phyloP scores from a whole-genome alignment of 1,284 basidiomycete species.

The Malassezia slooffiae region DNA sequence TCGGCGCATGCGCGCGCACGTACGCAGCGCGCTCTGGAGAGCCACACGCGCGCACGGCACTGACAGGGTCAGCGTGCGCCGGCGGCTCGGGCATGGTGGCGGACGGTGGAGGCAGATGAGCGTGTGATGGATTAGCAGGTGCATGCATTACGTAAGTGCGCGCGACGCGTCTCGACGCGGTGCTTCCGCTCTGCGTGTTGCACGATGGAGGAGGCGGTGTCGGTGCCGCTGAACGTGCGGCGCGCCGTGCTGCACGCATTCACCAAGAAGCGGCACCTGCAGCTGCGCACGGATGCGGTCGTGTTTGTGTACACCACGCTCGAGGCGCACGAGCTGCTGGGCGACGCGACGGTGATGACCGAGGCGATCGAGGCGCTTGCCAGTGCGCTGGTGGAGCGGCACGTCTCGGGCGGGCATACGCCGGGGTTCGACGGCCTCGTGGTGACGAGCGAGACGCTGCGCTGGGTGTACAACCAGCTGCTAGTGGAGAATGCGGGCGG shows the following conservation, averaged over 20 bases:
- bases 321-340: slow-evolving; percentile 30
- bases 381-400: slow-evolving; percentile 30
- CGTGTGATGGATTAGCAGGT: too few relatives aligned
- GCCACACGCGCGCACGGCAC: too few relatives aligned
- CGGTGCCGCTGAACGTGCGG: slow-evolving; percentile 34
- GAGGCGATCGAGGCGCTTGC: slow-evolving; percentile 44
- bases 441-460: slow-evolving; percentile 31
- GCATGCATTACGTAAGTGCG: too few relatives aligned
- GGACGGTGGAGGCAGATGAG: too few relatives aligned
- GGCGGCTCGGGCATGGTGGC: too few relatives aligned
- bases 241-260: slow-evolving; percentile 33
- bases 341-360: slow-evolving; percentile 26
- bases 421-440: slow-evolving; percentile 18
- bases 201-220: too few relatives aligned
- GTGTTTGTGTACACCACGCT: slow-evolving; percentile 36
- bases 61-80: too few relatives aligned
- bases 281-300: slow-evolving; percentile 41
- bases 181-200: too few relatives aligned
- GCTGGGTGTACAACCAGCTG: slow-evolving; percentile 35
- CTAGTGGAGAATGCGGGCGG: slow-evolving; percentile 28
- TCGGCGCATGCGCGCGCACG: too few relatives aligned
- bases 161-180: too few relatives aligned
- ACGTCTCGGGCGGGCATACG: slow-evolving; percentile 11
- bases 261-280: slow-evolving; percentile 37
- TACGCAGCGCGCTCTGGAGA: too few relatives aligned